Evolutionary conservation across 768 basidiomycete genomes (phyloP), one percentile per base, ranked within the genome.

Genomic region (Pulveroboletus sp.): DNA sequence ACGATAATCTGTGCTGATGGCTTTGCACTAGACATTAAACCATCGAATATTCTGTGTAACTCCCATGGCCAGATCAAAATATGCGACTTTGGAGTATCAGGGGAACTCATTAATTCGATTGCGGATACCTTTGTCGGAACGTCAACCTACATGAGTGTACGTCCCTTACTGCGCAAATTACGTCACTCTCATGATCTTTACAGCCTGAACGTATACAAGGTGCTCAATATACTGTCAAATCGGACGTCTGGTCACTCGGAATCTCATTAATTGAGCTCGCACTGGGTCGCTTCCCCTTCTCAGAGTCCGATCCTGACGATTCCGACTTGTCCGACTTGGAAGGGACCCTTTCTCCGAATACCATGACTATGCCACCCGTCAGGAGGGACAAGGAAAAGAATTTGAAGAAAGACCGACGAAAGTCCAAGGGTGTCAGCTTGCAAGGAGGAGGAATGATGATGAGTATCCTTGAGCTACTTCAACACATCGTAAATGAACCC

Each of bases 121-220:
- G 97, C 97, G 32, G 94, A 98, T 70, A 98, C 97, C 1, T 99
- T 98, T 65, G 97, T 99, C 33, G 95, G 97, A 24, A 99, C 97
- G 13, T 94, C 90, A 53, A 98, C 94, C 5, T 99, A 99, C 67
- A 99, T 98, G 95, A 98, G 97, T 59, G 97, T 98, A 70, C 63
- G 85, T 81, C 39, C 47, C 19, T 38, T 44, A 35, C 39, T 36
- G 34, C 31, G 39, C 41, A 40, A 35, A 48, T 56, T 25, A 49
- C 46, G 50, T 61, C 39, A 41, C 27, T n/a, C 51, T 53, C 41
- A 52, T 45, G 29, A 47, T 43, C 49, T 47, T 43, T 53, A 51
- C 69, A 99, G 97, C 97, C 97, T 16, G 97, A 99, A 63, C 93
- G 97, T 51, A 98, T 99, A 73, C 95, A 98, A 71, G 97, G 97